Evolutionary conservation across 2,329 filamentous ascomycete genomes (phyloP).

Genomic region (Decorospora gaudefroyi): DNA sequence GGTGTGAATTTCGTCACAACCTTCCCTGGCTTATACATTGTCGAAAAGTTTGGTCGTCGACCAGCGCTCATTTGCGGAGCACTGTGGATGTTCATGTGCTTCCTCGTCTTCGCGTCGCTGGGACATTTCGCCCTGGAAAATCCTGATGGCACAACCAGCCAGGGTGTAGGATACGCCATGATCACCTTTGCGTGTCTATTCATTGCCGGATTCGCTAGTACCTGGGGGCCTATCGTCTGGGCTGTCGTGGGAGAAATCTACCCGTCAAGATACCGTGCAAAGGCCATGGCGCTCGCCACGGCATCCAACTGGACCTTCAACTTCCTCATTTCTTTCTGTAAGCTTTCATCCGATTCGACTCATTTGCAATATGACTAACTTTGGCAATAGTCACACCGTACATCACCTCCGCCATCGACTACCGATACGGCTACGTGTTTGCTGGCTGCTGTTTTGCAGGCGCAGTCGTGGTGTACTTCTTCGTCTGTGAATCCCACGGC

Average conservation of each 20-base stretch:
- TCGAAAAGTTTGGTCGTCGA: slow-evolving; percentile 54
- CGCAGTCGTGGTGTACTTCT: slow-evolving; percentile 72
- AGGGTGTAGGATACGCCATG: slow-evolving; percentile 61
- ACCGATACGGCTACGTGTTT: slow-evolving; percentile 76
- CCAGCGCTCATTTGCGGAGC: slow-evolving; percentile 52
- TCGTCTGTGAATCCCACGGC: slow-evolving; percentile 74
- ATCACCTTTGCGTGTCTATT: slow-evolving; percentile 72
- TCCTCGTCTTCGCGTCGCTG: slow-evolving; percentile 58
- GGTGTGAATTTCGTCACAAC: slow-evolving; percentile 56
- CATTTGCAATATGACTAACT: neutral
- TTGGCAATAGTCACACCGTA: slow-evolving; percentile 65
- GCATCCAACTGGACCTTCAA: slow-evolving; percentile 53
- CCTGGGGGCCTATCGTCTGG: slow-evolving; percentile 74
- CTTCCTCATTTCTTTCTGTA: slow-evolving; percentile 61
- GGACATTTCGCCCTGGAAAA: slow-evolving; percentile 52
- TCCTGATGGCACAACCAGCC: slow-evolving; percentile 40
- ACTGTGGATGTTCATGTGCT: slow-evolving; percentile 61
- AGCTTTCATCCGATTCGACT: neutral
- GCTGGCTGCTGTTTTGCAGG: slow-evolving; percentile 70
- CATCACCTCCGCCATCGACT: slow-evolving; percentile 72
- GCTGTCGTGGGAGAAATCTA: slow-evolving; percentile 69
- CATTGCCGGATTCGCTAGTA: slow-evolving; percentile 68
- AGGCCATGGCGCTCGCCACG: slow-evolving; percentile 53
- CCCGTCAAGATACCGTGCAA: slow-evolving; percentile 58
- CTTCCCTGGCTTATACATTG: slow-evolving; percentile 54